Percentiles rank a stretch among this genome's conserved stretches.
These are phyloP conservation scores for Beauveria varroae DNA, from an alignment of 2,329 filamentous ascomycete species.

Conservation along the genomic window DNA sequence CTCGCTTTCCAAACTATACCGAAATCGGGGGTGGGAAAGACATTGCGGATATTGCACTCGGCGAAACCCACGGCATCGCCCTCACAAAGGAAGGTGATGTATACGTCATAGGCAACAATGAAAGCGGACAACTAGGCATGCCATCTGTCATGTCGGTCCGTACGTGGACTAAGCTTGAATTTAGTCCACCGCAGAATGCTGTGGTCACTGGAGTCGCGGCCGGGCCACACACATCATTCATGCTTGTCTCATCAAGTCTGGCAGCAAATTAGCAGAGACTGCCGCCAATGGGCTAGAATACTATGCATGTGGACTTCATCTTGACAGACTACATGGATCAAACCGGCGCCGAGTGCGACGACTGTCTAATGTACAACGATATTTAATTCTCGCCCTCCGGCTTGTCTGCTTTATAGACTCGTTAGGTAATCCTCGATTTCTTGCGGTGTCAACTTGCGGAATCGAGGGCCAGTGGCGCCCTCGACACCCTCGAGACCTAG, in stretches of 20 bases:
- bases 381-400: neutral
- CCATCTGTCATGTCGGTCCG: slow-evolving; percentile 21
- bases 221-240: slow-evolving; percentile 23
- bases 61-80: slow-evolving; percentile 50
- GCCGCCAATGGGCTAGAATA: slow-evolving; percentile 14
- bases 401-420: slow-evolving; percentile 63
- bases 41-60: slow-evolving; percentile 49
- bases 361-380: slow-evolving; percentile 40
- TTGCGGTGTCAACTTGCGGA: slow-evolving; percentile 91
- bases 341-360: slow-evolving; percentile 26
- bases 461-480: slow-evolving; percentile 75
- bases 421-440: slow-evolving; percentile 99
- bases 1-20: slow-evolving; percentile 33
- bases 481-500: slow-evolving; percentile 87
- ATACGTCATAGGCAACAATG: slow-evolving; percentile 49
- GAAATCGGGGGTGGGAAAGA: slow-evolving; percentile 41
- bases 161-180: slow-evolving; percentile 30
- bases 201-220: slow-evolving; percentile 36
- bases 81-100: slow-evolving; percentile 42
- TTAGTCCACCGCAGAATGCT: slow-evolving; percentile 21
- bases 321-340: slow-evolving; percentile 14
- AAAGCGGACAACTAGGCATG: slow-evolving; percentile 50
- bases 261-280: slow-evolving; percentile 4
- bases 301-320: slow-evolving; percentile 18
- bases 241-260: neutral